Conservation (phyloP, 2,329 filamentous ascomycete species). For the Fusarium veterinarium region DNA sequence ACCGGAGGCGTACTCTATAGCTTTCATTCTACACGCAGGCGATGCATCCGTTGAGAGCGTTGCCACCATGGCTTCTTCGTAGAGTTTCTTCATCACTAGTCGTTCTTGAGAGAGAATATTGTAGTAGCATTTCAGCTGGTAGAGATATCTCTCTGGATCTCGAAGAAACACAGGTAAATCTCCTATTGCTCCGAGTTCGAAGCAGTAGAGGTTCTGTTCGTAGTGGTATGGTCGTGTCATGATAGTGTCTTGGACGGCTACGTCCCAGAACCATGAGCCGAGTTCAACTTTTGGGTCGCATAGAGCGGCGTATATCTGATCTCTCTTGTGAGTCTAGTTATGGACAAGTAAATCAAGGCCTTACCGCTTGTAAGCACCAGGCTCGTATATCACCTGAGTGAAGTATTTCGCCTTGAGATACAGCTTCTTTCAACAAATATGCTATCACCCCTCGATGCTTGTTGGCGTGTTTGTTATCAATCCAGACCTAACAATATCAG, state of each 20-base stretch:
- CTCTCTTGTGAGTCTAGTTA: not conserved
- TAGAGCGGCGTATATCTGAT: slow-evolving; percentile 13
- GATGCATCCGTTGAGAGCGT: not conserved
- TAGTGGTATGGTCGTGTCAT: slow-evolving; percentile 16
- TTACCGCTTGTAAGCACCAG: slow-evolving; percentile 15
- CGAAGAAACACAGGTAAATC: slow-evolving; percentile 19
- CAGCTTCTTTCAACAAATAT: slow-evolving; percentile 1
- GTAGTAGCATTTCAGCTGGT: slow-evolving; percentile 27
- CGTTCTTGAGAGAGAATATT: slow-evolving; percentile 12
- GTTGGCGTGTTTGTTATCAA: slow-evolving; percentile 22
- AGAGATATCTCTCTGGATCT: slow-evolving; percentile 11
- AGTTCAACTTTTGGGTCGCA: slow-evolving; percentile 14
- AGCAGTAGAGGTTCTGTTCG: slow-evolving; percentile 6
- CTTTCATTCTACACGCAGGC: not conserved
- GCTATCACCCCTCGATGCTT: slow-evolving; percentile 11
- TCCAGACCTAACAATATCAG: slow-evolving; percentile 11
- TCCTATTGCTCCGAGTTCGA: slow-evolving; percentile 10
- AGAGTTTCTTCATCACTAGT: not conserved
- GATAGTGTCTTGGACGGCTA: not conserved
- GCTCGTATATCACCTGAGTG: slow-evolving; percentile 4
- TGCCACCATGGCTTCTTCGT: not conserved
- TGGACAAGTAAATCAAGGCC: fast-evolving
- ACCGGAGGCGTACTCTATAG: slow-evolving; percentile 1
- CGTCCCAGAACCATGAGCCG: slow-evolving; percentile 25
- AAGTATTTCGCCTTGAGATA: not conserved